phyloP scores from a whole-genome alignment of 805 yeast species.

The Kuraishia floccosa region DNA sequence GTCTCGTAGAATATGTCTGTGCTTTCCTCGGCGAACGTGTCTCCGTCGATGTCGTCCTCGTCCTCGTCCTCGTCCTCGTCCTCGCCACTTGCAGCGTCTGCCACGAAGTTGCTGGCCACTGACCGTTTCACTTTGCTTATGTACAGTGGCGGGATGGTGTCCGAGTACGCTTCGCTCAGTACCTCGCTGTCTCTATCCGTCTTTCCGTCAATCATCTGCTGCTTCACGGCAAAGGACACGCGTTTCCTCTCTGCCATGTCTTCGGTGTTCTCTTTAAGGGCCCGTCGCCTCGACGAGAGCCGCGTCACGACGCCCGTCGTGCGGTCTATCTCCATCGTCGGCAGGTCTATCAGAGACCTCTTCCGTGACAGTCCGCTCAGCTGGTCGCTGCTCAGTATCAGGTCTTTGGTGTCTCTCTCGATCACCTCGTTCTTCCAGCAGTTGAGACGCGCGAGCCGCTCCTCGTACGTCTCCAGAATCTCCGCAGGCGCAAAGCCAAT shows the following conservation, averaged over 20 bases:
- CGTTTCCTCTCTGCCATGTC: no score
- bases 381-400: constrained; percentile 7
- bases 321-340: constrained; percentile 1
- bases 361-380: not conserved
- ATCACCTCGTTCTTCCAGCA: constrained; percentile 84
- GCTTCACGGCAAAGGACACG: constrained; percentile 2
- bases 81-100: constrained; percentile 20
- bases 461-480: constrained; percentile 82
- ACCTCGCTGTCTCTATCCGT: constrained; percentile 10
- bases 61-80: constrained; percentile 2
- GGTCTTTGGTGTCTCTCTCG: constrained; percentile 24
- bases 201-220: not conserved
- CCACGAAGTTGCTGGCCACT: constrained; percentile 16
- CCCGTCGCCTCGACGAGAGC: constrained; percentile 12
- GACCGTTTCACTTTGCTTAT: constrained; percentile 10
- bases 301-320: constrained; percentile 1
- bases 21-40: not conserved
- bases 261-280: no score
- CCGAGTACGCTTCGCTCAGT: constrained; percentile 3
- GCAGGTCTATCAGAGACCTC: constrained; percentile 9
- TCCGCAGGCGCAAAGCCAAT: constrained; percentile 98
- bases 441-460: constrained; percentile 82
- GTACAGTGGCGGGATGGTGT: constrained; percentile 1
- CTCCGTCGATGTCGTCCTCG: not conserved
- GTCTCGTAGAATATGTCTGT: no score